Evolutionary conservation across 495 filamentous ascomycete genomes (phyloP), one percentile per base, ranked within the genome.

Genomic region (Clohesyomyces aquaticus): DNA sequence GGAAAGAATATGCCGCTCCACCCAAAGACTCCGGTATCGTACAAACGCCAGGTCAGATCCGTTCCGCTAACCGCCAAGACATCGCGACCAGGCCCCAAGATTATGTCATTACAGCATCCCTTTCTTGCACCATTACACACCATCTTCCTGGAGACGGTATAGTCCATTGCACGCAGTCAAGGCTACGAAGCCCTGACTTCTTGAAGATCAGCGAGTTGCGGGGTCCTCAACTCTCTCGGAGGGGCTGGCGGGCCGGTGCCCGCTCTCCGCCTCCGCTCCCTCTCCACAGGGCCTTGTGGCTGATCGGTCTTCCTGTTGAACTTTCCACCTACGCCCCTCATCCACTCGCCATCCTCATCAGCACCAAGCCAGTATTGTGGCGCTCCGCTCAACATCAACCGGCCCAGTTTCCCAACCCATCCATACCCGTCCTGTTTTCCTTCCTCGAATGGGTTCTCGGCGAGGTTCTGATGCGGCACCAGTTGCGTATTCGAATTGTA

Each of bases 281-380:
- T 76, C 70, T 90, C 88, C 4, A 83, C 64, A 18, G 86, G 79
- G 10, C 85, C 87, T 21, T 42, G 35, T 8, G 73, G 38, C 22
- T 51, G 49, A 29, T 53, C 55, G 23, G 27, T 68, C 59, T 68
- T 65, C 49, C 55, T 66, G n/a, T n/a, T n/a, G 72, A 91, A 87
- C 71, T 81, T 83, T 27, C 81, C 80, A 41, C 80, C 78, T 35
- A 88, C 74, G 1, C 78, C 79, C 50, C 77, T 74, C 63, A 85
- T 79, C 88, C 88, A 91, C 66, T 79, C 71, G 0, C 69, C 75
- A 32, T 80, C 79, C 57, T 77, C 78, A 59, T 79, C 76, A 35
- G 60, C 68, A 32, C 84, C 90, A 8, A 93, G 73, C 92, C 91
- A 96, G 73, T 93, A 96, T 54, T 78, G 78, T 63, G 78, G 81